Conservation (phyloP, 495 filamentous ascomycete species). For the Hypoxylon rickii region DNA sequence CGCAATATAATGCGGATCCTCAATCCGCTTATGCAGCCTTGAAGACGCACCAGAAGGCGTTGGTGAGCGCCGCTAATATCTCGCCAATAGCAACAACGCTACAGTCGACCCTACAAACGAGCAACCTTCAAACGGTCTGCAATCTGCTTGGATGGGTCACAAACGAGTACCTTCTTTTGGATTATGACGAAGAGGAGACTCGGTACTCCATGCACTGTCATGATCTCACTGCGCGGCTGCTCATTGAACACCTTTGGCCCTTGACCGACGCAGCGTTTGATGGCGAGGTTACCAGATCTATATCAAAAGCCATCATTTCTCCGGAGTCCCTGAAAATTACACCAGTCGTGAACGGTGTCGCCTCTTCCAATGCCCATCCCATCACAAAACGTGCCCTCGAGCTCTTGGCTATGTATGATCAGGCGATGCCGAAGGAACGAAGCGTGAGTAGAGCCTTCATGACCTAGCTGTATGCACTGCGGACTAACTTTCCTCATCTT, state of each 20-base stretch:
- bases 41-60: slow-evolving; percentile 43
- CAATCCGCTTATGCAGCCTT: slow-evolving; percentile 50
- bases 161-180: slow-evolving; percentile 74
- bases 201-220: slow-evolving; percentile 73
- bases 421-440: slow-evolving; percentile 63
- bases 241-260: slow-evolving; percentile 57
- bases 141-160: slow-evolving; percentile 80
- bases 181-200: slow-evolving; percentile 74
- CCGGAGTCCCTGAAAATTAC: slow-evolving; percentile 51
- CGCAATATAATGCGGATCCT: slow-evolving; percentile 47
- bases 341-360: slow-evolving; percentile 46
- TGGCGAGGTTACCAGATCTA: slow-evolving; percentile 54
- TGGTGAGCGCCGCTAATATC: slow-evolving; percentile 52
- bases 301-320: slow-evolving; percentile 49
- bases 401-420: slow-evolving; percentile 83
- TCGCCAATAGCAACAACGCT: slow-evolving; percentile 52
- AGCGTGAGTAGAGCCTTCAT: slow-evolving; percentile 61
- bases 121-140: slow-evolving; percentile 61
- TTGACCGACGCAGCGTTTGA: slow-evolving; percentile 56
- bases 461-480: background rate
- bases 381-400: slow-evolving; percentile 79
- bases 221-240: slow-evolving; percentile 63
- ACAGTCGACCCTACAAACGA: slow-evolving; percentile 46
- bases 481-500: slow-evolving; percentile 48
- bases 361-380: slow-evolving; percentile 61